phyloP scores from a whole-genome alignment of 2,329 filamentous ascomycete genomes.

The Purpureocillium lavendulum region DNA sequence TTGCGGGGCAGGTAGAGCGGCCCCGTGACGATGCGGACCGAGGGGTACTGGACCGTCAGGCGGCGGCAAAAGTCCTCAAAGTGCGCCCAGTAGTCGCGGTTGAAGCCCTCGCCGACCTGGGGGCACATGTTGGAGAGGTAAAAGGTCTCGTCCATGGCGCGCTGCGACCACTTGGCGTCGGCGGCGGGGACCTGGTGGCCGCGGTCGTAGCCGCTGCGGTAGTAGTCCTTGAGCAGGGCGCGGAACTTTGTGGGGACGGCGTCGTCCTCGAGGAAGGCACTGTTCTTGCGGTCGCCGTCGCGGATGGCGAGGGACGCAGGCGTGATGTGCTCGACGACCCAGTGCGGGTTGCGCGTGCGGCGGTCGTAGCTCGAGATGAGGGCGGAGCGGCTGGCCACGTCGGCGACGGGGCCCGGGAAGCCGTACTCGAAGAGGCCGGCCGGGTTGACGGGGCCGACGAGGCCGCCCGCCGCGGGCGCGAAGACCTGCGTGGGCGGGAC shows the following conservation, averaged over 20 bases:
- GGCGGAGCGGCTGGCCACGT: conserved; percentile 68
- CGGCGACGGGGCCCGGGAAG: conserved; percentile 83
- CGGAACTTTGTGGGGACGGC: conserved; percentile 78
- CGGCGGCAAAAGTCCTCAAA: conserved; percentile 95
- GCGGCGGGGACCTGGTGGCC: conserved; percentile 96
- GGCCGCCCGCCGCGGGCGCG: conserved; percentile 17
- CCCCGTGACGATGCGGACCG: conserved; percentile 85
- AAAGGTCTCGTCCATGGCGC: conserved; percentile 93
- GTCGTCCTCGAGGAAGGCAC: conserved; percentile 73
- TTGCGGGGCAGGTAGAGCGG: conserved; percentile 85
- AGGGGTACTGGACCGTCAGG: conserved; percentile 72
- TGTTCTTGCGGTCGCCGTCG: conserved; percentile 78
- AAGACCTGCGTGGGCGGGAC: conserved; percentile 53
- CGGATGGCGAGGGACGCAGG: conserved; percentile 67
- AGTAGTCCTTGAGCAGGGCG: conserved; percentile 87
- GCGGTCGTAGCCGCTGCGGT: conserved; percentile 86
- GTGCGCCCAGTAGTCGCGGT: conserved; percentile 98
- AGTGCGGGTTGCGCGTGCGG: conserved; percentile 81
- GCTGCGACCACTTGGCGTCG: conserved; percentile 91
- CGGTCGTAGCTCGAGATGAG: conserved; percentile 88
- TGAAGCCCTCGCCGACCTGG: conserved; percentile 96
- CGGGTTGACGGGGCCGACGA: conserved; percentile 55
- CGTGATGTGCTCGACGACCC: conserved; percentile 96
- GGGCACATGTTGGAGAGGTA: conserved; percentile 94
- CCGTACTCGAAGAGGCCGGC: conserved; percentile 75